Base-by-base conservation (phyloP, 306 rosid species). In the Malus orientalis region DNA sequence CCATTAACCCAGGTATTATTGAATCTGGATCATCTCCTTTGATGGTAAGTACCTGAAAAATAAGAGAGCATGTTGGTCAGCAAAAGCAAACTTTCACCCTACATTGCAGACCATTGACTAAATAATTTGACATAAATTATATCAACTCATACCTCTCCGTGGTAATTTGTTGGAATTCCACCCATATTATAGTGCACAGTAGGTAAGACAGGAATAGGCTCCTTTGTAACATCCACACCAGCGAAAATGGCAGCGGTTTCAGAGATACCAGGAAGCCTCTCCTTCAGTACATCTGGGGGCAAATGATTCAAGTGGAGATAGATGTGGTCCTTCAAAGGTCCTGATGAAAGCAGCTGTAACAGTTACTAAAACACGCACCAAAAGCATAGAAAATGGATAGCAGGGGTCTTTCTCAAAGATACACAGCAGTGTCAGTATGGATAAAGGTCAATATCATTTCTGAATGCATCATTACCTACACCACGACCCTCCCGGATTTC, bases 221-320 rank as follows among this genome's bases (percentile, higher is more conserved):
- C 97, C 82, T 95, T 91, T 16, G 97, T 95, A 69, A 95, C 99
- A 87, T 96, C 99, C 62, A 96, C 99, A 14, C 98, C 99, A 76
- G 99, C 97, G 87, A 96, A 96, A 79, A 96, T 96, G 79, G 99
- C 99, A 75, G 99, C 99, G 78, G 99, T 96, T 91, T 96, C 99
- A 67, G 98, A 96, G 80, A 96, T 96, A 75, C 99, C 98, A 75
- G 99, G 99, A 77, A 96, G 98, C 84, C 99, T 92, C 89, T 96
- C 99, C 89, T 88, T 92, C 53, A 96, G 93, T 73, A 96, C 97
- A 69, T 96, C 99, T n/a, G 99, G 99, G 73, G 99, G 99, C 66
- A 96, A 89, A 83, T 96, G 99, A 85, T 96, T 96, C 81, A 96
- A 87, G 82, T 96, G 99, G 66, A 96, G 99, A 91, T 92, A 92